Evolutionary conservation across 768 basidiomycete species (phyloP), one percentile per base, ranked within the genome.

Genomic region (Udeniomyces megalosporus): DNA sequence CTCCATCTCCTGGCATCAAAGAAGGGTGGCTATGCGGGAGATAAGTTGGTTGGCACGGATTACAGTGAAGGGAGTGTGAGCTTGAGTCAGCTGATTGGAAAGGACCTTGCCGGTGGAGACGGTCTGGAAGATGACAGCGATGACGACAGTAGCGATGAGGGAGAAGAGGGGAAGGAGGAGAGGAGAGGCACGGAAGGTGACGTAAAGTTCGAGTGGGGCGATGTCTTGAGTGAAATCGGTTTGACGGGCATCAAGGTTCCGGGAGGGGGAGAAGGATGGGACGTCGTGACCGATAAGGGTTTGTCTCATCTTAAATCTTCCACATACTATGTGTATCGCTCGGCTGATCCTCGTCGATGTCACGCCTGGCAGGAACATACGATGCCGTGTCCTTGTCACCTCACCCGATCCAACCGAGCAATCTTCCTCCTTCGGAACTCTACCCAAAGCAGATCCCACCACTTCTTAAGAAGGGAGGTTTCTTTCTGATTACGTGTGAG

Each of bases 341-440:
- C 17, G 8, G 10, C 38, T 42, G 8, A 8, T 42, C 10, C 38
- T 42, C 38, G 8, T 8, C 38, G 8, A 42, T 42, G 38, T 42
- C 8, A n/a, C n/a, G n/a, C n/a, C 17, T 42, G 74, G 75, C 65
- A 77, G 76, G 76, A 4, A 77, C 76, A 2, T 77, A 71, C 65
- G 76, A 77, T 65, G 76, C 76, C 5, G 66, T 77, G 14, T 59
- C 63, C n/a, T 58, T 65, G 17, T 65, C 63, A 8, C 50, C 63
- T 12, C 6, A 35, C 14, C 63, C 63, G 17, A 29, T 65, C 35
- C 58, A 58, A 10, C 57, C 58, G 0, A 24, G 38, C 26, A 65
- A 65, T 44, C 63, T 65, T 7, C 32, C 51, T 4, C 63, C 63
- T 17, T 51, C 63, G 22, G 68, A 70, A 26, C 68, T 75, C n/a